Evolutionary conservation across 371 early-diverging fungal genomes (phyloP).

Genomic region (Zopfochytrium polystomum): DNA sequence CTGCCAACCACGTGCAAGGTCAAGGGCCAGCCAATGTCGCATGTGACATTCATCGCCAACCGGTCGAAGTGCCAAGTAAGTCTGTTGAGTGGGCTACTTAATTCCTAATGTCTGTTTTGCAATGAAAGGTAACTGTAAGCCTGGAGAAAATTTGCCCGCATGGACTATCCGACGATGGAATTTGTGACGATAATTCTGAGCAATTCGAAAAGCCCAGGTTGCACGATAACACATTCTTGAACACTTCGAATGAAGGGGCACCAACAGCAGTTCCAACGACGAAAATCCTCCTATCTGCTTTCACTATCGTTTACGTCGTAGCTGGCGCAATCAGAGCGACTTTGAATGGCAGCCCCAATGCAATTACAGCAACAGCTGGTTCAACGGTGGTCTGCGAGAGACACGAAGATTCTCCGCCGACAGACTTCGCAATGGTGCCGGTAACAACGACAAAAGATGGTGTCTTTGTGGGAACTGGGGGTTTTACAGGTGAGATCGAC

Average conservation of each 20-base stretch:
- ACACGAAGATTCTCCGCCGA: slow-evolving; percentile 61
- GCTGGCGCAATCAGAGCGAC: slow-evolving; percentile 53
- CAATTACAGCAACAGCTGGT: slow-evolving; percentile 41
- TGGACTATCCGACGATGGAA: slow-evolving; percentile 37
- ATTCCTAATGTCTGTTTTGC: neutral
- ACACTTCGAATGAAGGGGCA: neutral
- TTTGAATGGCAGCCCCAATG: slow-evolving; percentile 46
- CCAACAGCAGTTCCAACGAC: slow-evolving; percentile 10
- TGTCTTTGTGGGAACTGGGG: neutral
- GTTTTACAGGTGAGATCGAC: neutral
- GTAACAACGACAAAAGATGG: slow-evolving; percentile 8
- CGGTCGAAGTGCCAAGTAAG: slow-evolving; percentile 11
- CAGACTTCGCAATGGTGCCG: slow-evolving; percentile 51
- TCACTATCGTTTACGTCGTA: slow-evolving; percentile 61
- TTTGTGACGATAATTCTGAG: slow-evolving; percentile 25
- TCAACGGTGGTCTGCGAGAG: slow-evolving; percentile 61
- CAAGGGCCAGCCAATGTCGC: slow-evolving; percentile 48
- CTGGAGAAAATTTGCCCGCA: slow-evolving; percentile 47
- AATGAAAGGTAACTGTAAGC: slow-evolving; percentile 28
- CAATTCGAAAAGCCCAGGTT: slow-evolving; percentile 4
- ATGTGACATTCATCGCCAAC: slow-evolving; percentile 59
- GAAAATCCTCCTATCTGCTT: slow-evolving; percentile 51
- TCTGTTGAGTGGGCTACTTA: neutral
- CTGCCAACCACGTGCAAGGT: slow-evolving; percentile 56
- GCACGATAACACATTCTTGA: neutral